Percentiles rank a stretch among this genome's conserved stretches.
Conservation (phyloP, 1,139 yeast species). For the Candida labiduridarum region DNA sequence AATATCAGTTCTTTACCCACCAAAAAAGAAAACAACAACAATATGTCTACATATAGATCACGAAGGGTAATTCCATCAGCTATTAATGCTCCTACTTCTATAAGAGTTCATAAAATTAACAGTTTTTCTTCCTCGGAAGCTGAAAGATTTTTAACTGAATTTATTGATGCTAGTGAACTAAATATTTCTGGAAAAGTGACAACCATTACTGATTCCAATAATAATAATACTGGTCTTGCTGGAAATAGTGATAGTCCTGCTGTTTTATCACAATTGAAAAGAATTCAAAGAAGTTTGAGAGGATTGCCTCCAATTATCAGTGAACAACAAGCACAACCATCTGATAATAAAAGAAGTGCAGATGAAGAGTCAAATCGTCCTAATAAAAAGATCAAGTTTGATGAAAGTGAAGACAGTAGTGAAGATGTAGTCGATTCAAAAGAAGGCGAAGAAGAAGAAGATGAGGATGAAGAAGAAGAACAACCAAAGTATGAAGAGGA, state of each 20-base stretch:
- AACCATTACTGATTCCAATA: slow-evolving; percentile 10
- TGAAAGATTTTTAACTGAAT: slow-evolving; percentile 47
- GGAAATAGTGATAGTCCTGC: slow-evolving; percentile 33
- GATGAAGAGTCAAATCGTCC: slow-evolving; percentile 22
- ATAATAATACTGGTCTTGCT: slow-evolving; percentile 22
- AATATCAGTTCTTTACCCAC: background rate
- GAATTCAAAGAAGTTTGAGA: slow-evolving; percentile 71
- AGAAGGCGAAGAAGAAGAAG: slow-evolving; percentile 20
- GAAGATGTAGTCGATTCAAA: slow-evolving; percentile 19
- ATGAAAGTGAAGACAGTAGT: slow-evolving; percentile 22
- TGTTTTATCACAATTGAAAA: slow-evolving; percentile 58
- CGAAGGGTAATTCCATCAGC: slow-evolving; percentile 48
- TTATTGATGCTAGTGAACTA: slow-evolving; percentile 44
- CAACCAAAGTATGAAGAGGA: slow-evolving; percentile 18
- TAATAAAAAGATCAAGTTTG: slow-evolving; percentile 33
- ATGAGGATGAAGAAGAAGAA: slow-evolving; percentile 23
- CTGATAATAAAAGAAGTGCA: slow-evolving; percentile 21
- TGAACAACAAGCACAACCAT: slow-evolving; percentile 22
- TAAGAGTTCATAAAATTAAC: slow-evolving; percentile 33
- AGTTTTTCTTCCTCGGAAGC: slow-evolving; percentile 42
- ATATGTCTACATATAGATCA: slow-evolving; percentile 31
- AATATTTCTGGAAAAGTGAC: slow-evolving; percentile 9
- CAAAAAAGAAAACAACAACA: slow-evolving; percentile 14
- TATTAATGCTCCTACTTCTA: slow-evolving; percentile 52
- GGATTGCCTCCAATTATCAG: slow-evolving; percentile 65